phyloP scores from a whole-genome alignment of 768 basidiomycete species.

The Boletus pseudopeckii region DNA sequence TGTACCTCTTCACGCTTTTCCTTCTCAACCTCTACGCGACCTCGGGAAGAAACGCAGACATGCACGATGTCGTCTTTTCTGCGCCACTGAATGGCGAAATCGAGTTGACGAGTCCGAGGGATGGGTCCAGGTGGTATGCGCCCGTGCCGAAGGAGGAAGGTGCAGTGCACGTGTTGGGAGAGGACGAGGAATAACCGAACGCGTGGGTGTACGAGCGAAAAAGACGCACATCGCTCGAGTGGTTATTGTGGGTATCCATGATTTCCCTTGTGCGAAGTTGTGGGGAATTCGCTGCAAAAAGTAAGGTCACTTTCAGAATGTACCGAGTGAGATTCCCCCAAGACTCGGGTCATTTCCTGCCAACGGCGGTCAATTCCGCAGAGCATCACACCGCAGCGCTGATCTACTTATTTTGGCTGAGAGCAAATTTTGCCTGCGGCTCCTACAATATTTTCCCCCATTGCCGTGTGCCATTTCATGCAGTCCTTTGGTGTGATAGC shows the following conservation, averaged over 20 bases:
- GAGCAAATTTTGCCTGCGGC: not conserved
- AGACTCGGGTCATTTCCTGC: not conserved
- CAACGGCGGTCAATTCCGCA: not conserved
- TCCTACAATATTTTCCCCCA: not conserved
- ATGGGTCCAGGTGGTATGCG: constrained; percentile 59
- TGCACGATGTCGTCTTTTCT: constrained; percentile 19
- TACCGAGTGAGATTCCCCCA: not conserved
- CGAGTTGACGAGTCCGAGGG: constrained; percentile 36
- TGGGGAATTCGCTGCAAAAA: not conserved
- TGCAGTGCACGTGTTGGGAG: constrained; percentile 46
- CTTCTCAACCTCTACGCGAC: constrained; percentile 68
- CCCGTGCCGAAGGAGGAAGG: constrained; percentile 48
- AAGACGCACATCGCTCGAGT: not conserved
- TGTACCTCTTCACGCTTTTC: constrained; percentile 70
- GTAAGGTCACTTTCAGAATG: not conserved
- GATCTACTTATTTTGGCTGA: not conserved
- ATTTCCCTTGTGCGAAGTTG: too few species aligned
- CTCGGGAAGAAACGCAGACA: constrained; percentile 54
- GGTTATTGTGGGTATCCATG: not conserved
- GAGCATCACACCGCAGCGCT: not conserved
- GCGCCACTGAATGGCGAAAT: constrained; percentile 34
- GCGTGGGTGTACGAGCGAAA: not conserved
- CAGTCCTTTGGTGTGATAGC: too few species aligned
- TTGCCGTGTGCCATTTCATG: too few species aligned
- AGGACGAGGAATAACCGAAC: constrained; percentile 40